Percentiles rank a stretch among this genome's conserved stretches.
These are phyloP conservation scores for Podospora bellae-mahoneyi DNA, from an alignment of 495 filamentous ascomycete species.

Conservation along the genomic window DNA sequence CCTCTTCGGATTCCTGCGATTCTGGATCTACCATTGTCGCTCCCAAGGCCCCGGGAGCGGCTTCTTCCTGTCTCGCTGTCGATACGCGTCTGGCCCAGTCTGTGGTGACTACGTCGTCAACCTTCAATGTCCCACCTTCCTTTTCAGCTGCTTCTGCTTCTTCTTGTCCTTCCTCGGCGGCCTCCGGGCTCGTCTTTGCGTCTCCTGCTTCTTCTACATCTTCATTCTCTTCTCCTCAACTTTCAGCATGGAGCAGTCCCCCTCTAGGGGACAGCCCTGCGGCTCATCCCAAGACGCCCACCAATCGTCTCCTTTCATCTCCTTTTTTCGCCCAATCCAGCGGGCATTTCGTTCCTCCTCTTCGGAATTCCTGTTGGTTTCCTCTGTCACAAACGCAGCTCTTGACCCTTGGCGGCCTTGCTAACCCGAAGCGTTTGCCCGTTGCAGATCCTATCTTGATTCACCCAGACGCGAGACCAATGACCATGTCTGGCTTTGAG, in stretches of 20 bases:
- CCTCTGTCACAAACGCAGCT: conserved; percentile 35
- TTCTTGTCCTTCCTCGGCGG: conserved; percentile 22
- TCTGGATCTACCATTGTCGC: conserved; percentile 35
- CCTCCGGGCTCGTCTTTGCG: conserved; percentile 43
- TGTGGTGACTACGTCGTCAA: conserved; percentile 33
- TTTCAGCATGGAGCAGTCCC: conserved; percentile 33
- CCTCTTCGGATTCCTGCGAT: conserved; percentile 33
- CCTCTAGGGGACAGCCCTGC: conserved; percentile 25
- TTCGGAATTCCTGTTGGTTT: conserved; percentile 63
- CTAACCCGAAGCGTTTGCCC: conserved; percentile 31
- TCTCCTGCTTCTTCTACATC: conserved; percentile 50
- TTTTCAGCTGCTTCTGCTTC: conserved; percentile 26
- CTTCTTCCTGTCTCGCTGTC: conserved; percentile 27
- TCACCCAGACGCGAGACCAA: conserved; percentile 46
- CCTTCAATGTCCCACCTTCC: conserved; percentile 23
- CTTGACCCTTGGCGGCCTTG: conserved; percentile 14
- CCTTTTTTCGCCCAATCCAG: conserved; percentile 55
- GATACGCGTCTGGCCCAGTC: conserved; percentile 35
- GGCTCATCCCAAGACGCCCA: conserved; percentile 24
- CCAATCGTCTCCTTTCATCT: conserved; percentile 29
- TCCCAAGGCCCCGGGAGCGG: conserved; percentile 11
- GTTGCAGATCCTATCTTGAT: conserved; percentile 47
- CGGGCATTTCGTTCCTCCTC: conserved; percentile 58
- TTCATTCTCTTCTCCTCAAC: conserved; percentile 40
- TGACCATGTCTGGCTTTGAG: conserved; percentile 44